Conservation (phyloP, 495 filamentous ascomycete species). For the Evernia prunastri region DNA sequence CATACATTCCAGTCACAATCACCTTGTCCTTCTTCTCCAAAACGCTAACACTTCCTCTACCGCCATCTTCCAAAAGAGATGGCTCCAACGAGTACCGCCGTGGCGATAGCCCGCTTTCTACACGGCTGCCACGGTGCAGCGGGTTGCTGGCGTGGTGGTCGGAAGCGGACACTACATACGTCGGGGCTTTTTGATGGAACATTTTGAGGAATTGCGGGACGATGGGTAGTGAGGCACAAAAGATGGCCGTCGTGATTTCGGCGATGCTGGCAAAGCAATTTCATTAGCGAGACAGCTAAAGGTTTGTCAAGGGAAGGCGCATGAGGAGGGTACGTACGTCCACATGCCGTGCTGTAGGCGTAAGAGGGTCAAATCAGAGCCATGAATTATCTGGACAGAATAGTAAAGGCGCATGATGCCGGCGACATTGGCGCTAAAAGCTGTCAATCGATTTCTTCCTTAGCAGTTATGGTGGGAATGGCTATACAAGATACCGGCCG, state of each 20-base stretch:
- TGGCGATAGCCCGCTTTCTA: background rate
- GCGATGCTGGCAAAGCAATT: slow-evolving; percentile 2
- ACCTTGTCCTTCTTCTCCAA: background rate
- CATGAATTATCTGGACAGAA: background rate
- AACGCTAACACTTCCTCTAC: background rate
- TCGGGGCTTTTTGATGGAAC: background rate
- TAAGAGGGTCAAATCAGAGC: slow-evolving; percentile 5
- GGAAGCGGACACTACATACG: no score
- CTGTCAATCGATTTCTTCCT: background rate
- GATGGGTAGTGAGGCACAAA: slow-evolving; percentile 12
- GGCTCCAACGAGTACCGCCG: background rate
- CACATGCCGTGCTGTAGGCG: slow-evolving; percentile 12
- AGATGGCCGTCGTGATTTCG: slow-evolving; percentile 15
- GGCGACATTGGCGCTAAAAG: slow-evolving; percentile 10
- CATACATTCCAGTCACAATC: background rate
- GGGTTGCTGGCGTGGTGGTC: background rate
- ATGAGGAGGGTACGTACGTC: slow-evolving; percentile 10
- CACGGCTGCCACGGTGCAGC: background rate
- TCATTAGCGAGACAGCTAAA: background rate
- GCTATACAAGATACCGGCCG: slow-evolving; percentile 16
- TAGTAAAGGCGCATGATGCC: slow-evolving; percentile 16
- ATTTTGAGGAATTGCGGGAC: slow-evolving; percentile 11
- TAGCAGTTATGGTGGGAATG: background rate
- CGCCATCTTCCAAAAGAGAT: background rate
- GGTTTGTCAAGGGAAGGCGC: background rate